Percentiles rank a stretch among this genome's conserved stretches.
Evolutionary conservation across 306 rosid genomes (phyloP).

Genomic region (Fragaria nilgerrensis): DNA sequence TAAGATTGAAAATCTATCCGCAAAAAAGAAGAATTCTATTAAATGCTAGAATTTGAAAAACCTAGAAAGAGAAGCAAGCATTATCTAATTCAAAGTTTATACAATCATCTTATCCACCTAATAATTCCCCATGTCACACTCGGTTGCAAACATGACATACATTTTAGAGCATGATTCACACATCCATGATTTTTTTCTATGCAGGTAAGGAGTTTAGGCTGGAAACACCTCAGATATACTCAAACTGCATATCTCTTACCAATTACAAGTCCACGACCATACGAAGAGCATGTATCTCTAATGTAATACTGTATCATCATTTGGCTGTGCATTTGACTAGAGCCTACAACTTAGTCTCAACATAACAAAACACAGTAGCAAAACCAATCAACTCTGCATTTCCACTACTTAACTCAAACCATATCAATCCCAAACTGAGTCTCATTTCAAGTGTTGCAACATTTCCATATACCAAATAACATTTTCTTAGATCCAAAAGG

Average conservation of each 20-base stretch:
- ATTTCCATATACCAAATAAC: neutral
- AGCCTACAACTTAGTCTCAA: neutral
- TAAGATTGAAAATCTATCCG: neutral
- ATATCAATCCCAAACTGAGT: neutral
- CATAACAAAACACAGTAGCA: neutral
- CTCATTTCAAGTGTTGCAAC: neutral
- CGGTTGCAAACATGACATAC: neutral
- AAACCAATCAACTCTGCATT: neutral
- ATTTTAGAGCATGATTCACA: neutral
- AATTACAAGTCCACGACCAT: neutral
- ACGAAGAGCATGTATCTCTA: neutral
- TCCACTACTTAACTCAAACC: neutral
- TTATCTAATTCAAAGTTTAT: neutral
- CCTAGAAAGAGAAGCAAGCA: neutral
- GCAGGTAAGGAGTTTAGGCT: neutral
- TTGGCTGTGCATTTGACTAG: neutral
- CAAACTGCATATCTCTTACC: neutral
- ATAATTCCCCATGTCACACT: neutral
- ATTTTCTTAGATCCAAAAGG: constrained; percentile 30
- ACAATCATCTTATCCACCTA: neutral
- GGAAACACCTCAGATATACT: neutral
- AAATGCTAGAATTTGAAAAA: neutral
- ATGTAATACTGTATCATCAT: neutral
- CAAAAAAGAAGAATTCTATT: neutral
- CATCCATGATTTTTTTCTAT: neutral